Conservation (phyloP, 208 protist genomes). For the Herpetomonas muscarum region DNA sequence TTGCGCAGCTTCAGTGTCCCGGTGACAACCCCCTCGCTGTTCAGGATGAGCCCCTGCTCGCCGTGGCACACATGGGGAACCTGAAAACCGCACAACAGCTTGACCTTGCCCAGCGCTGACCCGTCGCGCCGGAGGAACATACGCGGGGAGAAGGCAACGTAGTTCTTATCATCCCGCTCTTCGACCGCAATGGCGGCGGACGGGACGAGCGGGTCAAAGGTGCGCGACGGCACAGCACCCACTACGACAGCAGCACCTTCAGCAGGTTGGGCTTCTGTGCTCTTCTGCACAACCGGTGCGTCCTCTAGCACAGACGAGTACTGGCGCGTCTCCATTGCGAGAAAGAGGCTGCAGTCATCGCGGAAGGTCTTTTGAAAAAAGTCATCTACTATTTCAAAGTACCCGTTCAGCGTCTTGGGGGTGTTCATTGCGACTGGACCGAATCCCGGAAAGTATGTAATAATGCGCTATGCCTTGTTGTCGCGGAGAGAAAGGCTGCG, state of each 20-base stretch:
- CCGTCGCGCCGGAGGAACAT: conserved; percentile 60
- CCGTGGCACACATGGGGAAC: conserved; percentile 63
- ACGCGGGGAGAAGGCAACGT: conserved; percentile 67
- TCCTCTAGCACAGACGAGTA: conserved; percentile 48
- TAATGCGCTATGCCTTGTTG: neutral
- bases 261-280: too few species aligned
- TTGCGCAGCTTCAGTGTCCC: conserved; percentile 40
- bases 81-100: conserved; percentile 54
- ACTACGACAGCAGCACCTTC: too few species aligned
- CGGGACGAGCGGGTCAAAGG: too few species aligned
- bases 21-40: conserved; percentile 54
- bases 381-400: conserved; percentile 80
- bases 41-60: conserved; percentile 59
- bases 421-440: too few species aligned
- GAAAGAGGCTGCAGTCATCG: conserved; percentile 63
- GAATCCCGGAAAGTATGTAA: too few species aligned
- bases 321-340: conserved; percentile 74
- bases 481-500: neutral
- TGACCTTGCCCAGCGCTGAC: conserved; percentile 67
- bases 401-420: conserved; percentile 59
- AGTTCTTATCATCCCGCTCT: conserved; percentile 19
- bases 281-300: conserved; percentile 31
- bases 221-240: too few species aligned
- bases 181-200: too few species aligned
- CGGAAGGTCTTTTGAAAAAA: conserved; percentile 87